Evolutionary conservation across 2,329 filamentous ascomycete genomes (phyloP).

Genomic region (Penicillium sp.): DNA sequence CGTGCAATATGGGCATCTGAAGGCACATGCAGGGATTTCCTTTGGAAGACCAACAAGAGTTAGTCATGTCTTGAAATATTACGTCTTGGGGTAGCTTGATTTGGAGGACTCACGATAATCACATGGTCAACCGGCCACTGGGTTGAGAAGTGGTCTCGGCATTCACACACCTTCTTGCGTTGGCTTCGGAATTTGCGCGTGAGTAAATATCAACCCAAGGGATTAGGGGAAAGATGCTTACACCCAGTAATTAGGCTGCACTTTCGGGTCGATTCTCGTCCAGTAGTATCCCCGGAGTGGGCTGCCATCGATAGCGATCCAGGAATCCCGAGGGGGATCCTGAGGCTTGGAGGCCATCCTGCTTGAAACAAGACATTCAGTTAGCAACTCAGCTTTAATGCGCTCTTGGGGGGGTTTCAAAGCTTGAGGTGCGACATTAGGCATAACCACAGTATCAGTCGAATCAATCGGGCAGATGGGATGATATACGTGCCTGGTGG

Average conservation of each 20-base stretch:
- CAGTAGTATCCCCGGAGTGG: neutral
- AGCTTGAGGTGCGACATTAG: neutral
- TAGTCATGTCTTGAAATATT: neutral
- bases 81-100: neutral
- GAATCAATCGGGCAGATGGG: neutral
- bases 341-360: neutral
- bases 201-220: neutral
- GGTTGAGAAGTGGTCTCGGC: neutral
- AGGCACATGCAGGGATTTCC: neutral
- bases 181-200: neutral
- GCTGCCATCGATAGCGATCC: neutral
- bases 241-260: slow-evolving; percentile 1
- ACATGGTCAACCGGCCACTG: slow-evolving; percentile 1
- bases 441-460: neutral
- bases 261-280: neutral
- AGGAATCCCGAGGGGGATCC: neutral
- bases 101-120: neutral
- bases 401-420: neutral
- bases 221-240: neutral
- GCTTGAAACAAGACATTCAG: neutral
- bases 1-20: neutral
- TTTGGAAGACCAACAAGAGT: neutral
- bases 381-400: neutral
- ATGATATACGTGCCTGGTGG: neutral
- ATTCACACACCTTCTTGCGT: neutral